Conservation (phyloP, 2,329 filamentous ascomycete genomes). For the Massarina eburnea region DNA sequence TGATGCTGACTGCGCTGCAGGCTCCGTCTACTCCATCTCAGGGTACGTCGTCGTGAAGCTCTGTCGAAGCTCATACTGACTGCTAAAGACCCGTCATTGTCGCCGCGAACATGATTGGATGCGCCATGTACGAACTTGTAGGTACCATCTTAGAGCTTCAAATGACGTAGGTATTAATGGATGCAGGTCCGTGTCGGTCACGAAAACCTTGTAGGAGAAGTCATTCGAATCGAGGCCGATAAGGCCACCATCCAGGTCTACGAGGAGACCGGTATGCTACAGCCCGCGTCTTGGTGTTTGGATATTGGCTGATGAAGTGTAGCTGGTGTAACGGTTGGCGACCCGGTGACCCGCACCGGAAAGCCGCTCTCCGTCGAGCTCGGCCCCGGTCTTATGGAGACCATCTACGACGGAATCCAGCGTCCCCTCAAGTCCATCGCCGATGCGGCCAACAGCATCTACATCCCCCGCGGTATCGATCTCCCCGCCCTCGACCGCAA, state of each 20-base stretch:
- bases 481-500: conserved; percentile 84
- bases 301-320: conserved; percentile 12
- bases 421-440: conserved; percentile 87
- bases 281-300: neutral
- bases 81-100: conserved; percentile 77
- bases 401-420: conserved; percentile 99
- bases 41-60: conserved; percentile 48
- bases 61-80: conserved; percentile 27
- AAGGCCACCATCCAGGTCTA: conserved; percentile 98
- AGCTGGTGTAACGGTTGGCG: conserved; percentile 95
- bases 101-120: conserved; percentile 97
- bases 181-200: conserved; percentile 84
- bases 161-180: conserved; percentile 11
- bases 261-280: conserved; percentile 84
- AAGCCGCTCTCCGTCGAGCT: conserved; percentile 98
- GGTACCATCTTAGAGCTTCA: conserved; percentile 31
- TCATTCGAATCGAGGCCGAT: conserved; percentile 95
- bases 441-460: conserved; percentile 79
- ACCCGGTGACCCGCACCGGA: conserved; percentile 85
- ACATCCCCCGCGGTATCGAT: conserved; percentile 92
- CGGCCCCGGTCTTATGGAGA: conserved; percentile 94
- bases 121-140: conserved; percentile 99
- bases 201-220: conserved; percentile 90
- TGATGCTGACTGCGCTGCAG: conserved; percentile 31
- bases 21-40: conserved; percentile 71